Evolutionary conservation across 1,284 basidiomycete genomes (phyloP).

Genomic region (Mycosarcoma mackinlayi): DNA sequence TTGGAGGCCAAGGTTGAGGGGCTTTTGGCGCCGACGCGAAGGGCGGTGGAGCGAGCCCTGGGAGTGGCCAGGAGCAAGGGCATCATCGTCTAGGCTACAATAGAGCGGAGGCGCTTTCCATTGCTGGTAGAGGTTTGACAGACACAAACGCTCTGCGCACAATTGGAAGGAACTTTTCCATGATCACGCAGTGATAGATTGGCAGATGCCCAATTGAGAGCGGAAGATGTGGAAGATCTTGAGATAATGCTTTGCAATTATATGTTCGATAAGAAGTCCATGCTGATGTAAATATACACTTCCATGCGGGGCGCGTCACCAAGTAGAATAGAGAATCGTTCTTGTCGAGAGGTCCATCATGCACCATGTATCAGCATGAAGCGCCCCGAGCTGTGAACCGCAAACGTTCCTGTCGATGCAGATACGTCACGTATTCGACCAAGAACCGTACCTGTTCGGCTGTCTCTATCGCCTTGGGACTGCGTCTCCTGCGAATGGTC

Average conservation of each 20-base stretch:
- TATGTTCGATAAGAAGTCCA: background rate
- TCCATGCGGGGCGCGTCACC: background rate
- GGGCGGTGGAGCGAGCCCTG: conserved; percentile 20
- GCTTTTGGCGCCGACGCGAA: conserved; percentile 16
- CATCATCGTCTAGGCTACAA: conserved; percentile 1
- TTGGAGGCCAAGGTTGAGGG: conserved; percentile 11
- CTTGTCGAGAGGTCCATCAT: too few species aligned
- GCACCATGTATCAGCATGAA: too few species aligned
- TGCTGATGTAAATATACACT: background rate
- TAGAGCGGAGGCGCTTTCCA: too few species aligned
- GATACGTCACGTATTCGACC: conserved; percentile 52
- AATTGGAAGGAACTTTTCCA: too few species aligned
- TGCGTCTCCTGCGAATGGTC: conserved; percentile 57
- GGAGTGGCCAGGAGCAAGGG: conserved; percentile 7
- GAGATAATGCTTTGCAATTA: background rate
- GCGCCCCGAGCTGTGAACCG: too few species aligned
- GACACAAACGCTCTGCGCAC: too few species aligned
- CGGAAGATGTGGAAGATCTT: background rate
- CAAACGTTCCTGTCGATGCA: conserved; percentile 50
- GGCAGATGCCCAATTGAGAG: too few species aligned
- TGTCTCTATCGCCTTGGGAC: conserved; percentile 66
- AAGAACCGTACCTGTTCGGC: conserved; percentile 66
- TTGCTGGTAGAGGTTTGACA: too few species aligned
- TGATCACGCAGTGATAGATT: too few species aligned
- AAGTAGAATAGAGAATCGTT: background rate